Evolutionary conservation across 2,329 filamentous ascomycete species (phyloP), one percentile per base, ranked within the genome.

Genomic region (Apiospora sp.): DNA sequence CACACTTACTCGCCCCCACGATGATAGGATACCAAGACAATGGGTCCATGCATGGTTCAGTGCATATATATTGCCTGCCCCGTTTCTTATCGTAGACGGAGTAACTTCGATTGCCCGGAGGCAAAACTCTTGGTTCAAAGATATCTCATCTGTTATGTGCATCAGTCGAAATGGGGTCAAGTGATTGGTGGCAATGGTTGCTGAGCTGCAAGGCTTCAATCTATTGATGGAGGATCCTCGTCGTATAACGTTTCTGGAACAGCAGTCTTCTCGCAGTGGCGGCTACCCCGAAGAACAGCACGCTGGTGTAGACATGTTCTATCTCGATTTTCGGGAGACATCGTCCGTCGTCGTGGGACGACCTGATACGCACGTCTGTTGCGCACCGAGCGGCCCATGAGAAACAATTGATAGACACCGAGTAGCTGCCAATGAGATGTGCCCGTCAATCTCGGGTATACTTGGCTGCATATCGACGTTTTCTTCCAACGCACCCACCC

Each of bases 141-240:
- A 37, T 3, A 14, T n/a, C 19, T 41, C 58, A 37, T 37, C 54
- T 37, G 16, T 61, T 37, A 22, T 22, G 30, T 37, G 54, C 54
- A 64, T n/a, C n/a, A 41, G 37, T 51, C 34, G 19, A 37, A 41
- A n/a, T 4, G 58, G 34, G 30, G 58, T 22, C 58, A 37, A 64
- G 19, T 64, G 58, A 64, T 64, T 64, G 58, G 58, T 64, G 58
- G 58, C 19, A 64, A 24, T 37, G 34, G 30, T 41, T 37, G 58
- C 58, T n/a, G 22, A 64, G n/a, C 30, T 41, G 58, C 34, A 61
- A 61, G 54, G 19, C 30, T 22, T 19, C 16, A 37, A n/a, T 37
- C 34, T 41, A 64, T 64, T n/a, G 58, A 37, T 64, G 34, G 22
- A 41, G 58, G 34, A 64, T 41, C 58, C 34, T 41, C 5, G 58